A percentile compares a stretch with the other conserved stretches of the same genome.
Evolutionary conservation across 2,329 filamentous ascomycete species (phyloP).

Genomic region (Biscogniauxia sp.): DNA sequence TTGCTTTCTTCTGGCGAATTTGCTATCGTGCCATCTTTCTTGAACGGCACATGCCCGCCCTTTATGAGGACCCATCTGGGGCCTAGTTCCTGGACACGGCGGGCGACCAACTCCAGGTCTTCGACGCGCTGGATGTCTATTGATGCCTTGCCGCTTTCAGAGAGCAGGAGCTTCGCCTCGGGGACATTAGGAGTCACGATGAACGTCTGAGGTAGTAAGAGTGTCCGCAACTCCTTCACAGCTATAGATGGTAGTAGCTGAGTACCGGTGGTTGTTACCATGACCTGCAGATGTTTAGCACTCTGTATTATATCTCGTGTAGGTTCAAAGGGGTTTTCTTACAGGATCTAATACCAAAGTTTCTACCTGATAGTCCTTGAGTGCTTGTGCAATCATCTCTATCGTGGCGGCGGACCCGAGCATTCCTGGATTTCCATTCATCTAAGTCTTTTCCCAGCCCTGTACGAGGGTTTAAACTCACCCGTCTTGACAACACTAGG

Average conservation of each 20-base stretch:
- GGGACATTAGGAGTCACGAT: slow-evolving; percentile 76
- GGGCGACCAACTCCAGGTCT: slow-evolving; percentile 68
- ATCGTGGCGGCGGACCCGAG: slow-evolving; percentile 72
- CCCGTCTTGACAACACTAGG: slow-evolving; percentile 91
- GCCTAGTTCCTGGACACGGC: slow-evolving; percentile 64
- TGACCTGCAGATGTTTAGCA: slow-evolving; percentile 60
- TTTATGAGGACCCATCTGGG: slow-evolving; percentile 83
- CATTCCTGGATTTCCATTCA: slow-evolving; percentile 61
- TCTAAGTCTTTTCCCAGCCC: neutral
- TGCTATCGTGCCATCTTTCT: slow-evolving; percentile 58
- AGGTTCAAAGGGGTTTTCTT: slow-evolving; percentile 26
- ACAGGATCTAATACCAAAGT: slow-evolving; percentile 74
- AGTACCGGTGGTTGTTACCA: slow-evolving; percentile 82
- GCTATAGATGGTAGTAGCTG: slow-evolving; percentile 65
- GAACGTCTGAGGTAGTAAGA: slow-evolving; percentile 64
- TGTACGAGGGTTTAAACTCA: slow-evolving; percentile 38
- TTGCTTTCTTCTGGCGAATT: slow-evolving; percentile 56
- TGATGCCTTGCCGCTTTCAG: slow-evolving; percentile 44
- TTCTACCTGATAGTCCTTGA: slow-evolving; percentile 56
- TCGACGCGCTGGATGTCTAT: slow-evolving; percentile 51
- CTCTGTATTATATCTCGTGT: slow-evolving; percentile 3
- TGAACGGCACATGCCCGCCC: slow-evolving; percentile 84
- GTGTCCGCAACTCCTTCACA: slow-evolving; percentile 55
- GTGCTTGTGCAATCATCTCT: slow-evolving; percentile 61
- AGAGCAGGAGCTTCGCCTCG: slow-evolving; percentile 66